Evolutionary conservation across 192 early-diverging fungal genomes (phyloP).

Genomic region (Coemansia sp.): DNA sequence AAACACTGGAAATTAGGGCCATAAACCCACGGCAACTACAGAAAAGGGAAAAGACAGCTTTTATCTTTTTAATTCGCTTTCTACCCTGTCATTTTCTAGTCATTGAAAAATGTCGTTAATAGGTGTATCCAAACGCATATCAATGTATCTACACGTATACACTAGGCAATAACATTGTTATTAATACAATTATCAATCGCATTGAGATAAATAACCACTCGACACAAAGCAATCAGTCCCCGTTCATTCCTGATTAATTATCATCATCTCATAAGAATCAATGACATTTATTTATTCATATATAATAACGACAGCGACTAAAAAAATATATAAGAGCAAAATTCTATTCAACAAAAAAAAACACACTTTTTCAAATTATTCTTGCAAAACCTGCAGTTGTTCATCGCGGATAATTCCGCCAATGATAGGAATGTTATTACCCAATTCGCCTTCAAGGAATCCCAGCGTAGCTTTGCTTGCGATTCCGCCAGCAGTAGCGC

Average conservation of each 20-base stretch:
- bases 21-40: too few species aligned
- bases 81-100: too few species aligned
- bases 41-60: too few species aligned
- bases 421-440: slow-evolving; percentile 36
- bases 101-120: too few species aligned
- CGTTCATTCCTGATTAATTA: too few species aligned
- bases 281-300: too few species aligned
- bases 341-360: neutral
- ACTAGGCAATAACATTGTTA: too few species aligned
- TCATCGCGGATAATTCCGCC: slow-evolving; percentile 44
- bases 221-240: too few species aligned
- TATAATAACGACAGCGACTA: too few species aligned
- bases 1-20: neutral
- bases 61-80: slow-evolving; percentile 3
- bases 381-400: slow-evolving; percentile 2
- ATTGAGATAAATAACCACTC: neutral
- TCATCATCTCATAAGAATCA: too few species aligned
- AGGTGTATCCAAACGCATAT: too few species aligned
- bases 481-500: slow-evolving; percentile 31
- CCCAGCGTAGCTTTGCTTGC: slow-evolving; percentile 26
- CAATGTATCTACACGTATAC: too few species aligned
- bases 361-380: neutral
- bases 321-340: neutral
- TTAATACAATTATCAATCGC: neutral
- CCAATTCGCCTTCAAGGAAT: slow-evolving; percentile 28